Base-by-base conservation (phyloP, 805 yeast genomes). In the Candida bentonensis region DNA sequence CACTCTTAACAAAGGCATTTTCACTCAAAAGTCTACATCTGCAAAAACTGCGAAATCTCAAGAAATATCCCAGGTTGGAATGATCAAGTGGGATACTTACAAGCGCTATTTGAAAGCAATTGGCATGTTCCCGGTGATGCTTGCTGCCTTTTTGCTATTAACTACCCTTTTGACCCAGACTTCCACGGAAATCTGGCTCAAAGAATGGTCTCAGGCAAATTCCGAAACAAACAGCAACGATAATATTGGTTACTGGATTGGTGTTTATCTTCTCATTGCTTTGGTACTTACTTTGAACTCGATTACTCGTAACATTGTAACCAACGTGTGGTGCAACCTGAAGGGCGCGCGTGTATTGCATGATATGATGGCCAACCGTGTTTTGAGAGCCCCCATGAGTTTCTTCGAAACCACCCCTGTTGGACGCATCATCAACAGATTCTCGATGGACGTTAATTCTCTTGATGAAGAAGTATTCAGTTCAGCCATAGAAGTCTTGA, bases 321-420 rank as follows among this genome's bases (percentile, higher is more conserved):
- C 36, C 20, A 30, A 30, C n/a, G 47, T 50, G 23, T 54, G 46
- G 39, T 50, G 52, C n/a, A 47, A 43, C 23, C 47, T 52, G 27
- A 76, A 94, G 2, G 45, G 45, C 15, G 22, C 43, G 9, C 25
- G 30, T 15, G 30, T 43, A 5, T 66, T 83, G 48, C 97, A 88
- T 61, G 72, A 78, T 48, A 62, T 65, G 15, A 86, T 88, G 96
- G 77, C 88, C 3, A 62, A 63, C 28, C 58, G 73, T 44, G 92
- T 88, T 13, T 63, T 89, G 47, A 72, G 88, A 51, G 92, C 96
- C 0, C 96, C 96, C 49, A 89, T 88, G 96, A 73, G 85, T 25
- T 88, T 89, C 61, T 88, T 88, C 58, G 97, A 88, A 63, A 86
- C 95, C 1, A 88, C 97, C 0, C 97, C 96, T 45, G 78, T 87